Percentiles rank a stretch among this genome's conserved stretches.
Conservation (phyloP, 2,329 filamentous ascomycete species). For the Cladorrhinum sp. region DNA sequence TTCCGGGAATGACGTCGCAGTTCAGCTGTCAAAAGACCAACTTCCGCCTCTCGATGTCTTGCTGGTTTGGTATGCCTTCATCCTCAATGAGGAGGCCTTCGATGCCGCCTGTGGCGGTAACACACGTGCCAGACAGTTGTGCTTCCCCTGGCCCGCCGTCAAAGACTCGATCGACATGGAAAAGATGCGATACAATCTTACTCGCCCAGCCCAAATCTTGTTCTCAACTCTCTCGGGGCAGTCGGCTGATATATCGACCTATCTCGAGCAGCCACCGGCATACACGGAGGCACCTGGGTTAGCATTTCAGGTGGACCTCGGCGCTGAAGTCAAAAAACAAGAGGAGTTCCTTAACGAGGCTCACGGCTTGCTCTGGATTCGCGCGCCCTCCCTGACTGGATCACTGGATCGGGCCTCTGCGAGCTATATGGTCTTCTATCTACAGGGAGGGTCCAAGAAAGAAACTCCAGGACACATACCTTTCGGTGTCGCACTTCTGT, state of each 20-base stretch:
- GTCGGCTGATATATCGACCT: constrained; percentile 1
- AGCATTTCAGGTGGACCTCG: background rate
- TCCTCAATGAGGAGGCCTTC: background rate
- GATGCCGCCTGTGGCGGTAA: background rate
- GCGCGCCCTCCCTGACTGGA: background rate
- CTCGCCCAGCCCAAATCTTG: constrained; percentile 1
- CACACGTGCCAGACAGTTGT: background rate
- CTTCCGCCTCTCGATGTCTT: constrained; percentile 6
- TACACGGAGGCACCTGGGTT: background rate
- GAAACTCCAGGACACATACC: background rate
- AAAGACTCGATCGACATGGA: constrained; percentile 4
- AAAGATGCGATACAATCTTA: background rate
- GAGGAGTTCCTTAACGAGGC: background rate
- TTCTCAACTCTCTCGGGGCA: background rate
- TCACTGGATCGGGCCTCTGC: background rate
- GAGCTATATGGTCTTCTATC: background rate
- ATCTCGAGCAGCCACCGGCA: constrained; percentile 5
- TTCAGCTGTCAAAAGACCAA: constrained; percentile 3
- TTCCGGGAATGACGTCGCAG: background rate
- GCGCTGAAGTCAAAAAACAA: background rate
- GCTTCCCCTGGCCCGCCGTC: constrained; percentile 5
- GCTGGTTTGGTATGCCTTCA: constrained; percentile 4
- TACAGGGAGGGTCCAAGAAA: background rate
- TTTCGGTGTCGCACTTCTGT: background rate
- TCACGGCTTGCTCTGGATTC: constrained; percentile 1